Percentiles rank a stretch among this genome's conserved stretches.
phyloP scores from a whole-genome alignment of 192 early-diverging fungal genomes.

The Oehlia diaphana region DNA sequence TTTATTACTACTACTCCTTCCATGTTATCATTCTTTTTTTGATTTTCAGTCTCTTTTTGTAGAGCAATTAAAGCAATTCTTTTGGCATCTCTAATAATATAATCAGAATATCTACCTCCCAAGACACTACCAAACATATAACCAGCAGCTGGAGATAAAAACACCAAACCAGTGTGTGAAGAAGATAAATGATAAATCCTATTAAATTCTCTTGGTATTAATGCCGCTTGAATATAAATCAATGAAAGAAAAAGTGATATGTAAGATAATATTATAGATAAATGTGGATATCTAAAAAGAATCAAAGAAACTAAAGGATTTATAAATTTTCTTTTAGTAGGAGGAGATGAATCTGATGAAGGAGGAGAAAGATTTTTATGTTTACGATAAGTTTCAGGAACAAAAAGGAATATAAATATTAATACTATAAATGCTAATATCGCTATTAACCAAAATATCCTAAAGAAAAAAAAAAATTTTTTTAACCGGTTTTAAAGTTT shows the following conservation, averaged over 20 bases:
- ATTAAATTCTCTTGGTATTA: neutral
- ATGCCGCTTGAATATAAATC: neutral
- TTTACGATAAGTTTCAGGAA: constrained; percentile 21
- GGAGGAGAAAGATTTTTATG: neutral
- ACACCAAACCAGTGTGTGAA: neutral
- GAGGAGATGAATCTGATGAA: neutral
- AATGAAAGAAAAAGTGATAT: neutral
- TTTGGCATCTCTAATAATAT: neutral
- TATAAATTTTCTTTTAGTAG: neutral
- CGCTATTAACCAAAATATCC: constrained; percentile 43
- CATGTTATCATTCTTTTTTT: neutral
- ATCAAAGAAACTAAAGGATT: constrained; percentile 4
- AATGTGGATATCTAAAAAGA: constrained; percentile 4
- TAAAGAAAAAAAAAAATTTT: neutral
- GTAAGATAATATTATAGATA: neutral
- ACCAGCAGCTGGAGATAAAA: constrained; percentile 4
- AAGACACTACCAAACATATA: constrained; percentile 5
- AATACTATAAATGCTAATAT: constrained; percentile 27
- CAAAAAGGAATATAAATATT: constrained; percentile 11
- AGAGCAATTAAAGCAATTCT: neutral
- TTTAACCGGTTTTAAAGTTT: too few species aligned
- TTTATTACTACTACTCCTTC: too few species aligned
- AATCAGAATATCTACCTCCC: constrained; percentile 17
- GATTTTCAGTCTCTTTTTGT: neutral
- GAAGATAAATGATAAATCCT: neutral